Percentiles rank a stretch among this genome's conserved stretches.
These are phyloP conservation scores for Escallonia rubra DNA, from an alignment of 129 eudicot genomes.

Conservation along the genomic window DNA sequence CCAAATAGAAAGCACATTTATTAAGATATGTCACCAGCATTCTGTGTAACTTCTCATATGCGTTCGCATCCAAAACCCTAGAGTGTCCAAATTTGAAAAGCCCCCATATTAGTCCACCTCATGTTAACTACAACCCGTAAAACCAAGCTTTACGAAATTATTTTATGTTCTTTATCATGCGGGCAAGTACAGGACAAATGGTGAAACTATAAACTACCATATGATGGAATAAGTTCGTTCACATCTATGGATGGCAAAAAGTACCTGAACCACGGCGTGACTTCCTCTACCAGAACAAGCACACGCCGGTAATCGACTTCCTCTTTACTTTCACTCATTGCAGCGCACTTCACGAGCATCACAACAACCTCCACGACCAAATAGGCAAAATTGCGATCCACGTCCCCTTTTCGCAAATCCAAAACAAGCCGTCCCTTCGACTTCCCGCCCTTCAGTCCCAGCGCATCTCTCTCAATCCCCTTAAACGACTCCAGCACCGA, in stretches of 20 bases:
- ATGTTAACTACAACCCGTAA: no score
- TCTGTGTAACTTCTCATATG: slow-evolving; percentile 49
- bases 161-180: no score
- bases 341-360: slow-evolving; percentile 57
- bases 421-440: slow-evolving; percentile 35
- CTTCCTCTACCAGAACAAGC: slow-evolving; percentile 39
- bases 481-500: slow-evolving; percentile 38
- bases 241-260: neutral
- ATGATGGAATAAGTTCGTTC: no score
- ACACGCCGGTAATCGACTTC: slow-evolving; percentile 42
- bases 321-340: slow-evolving; percentile 32
- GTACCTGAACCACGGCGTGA: slow-evolving; percentile 68
- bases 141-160: no score
- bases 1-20: slow-evolving; percentile 47
- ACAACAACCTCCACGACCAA: slow-evolving; percentile 59
- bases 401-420: slow-evolving; percentile 24
- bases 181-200: no score
- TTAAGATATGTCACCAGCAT: slow-evolving; percentile 44
- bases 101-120: neutral
- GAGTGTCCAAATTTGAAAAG: slow-evolving; percentile 12
- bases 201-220: no score
- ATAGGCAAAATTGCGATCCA: slow-evolving; percentile 44
- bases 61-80: slow-evolving; percentile 59
- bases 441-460: slow-evolving; percentile 12
- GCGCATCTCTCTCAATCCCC: slow-evolving; percentile 15